Evolutionary conservation across 164 flowering plant genomes (phyloP), one percentile per base, ranked within the genome.

Genomic region (Saururus chinensis): DNA sequence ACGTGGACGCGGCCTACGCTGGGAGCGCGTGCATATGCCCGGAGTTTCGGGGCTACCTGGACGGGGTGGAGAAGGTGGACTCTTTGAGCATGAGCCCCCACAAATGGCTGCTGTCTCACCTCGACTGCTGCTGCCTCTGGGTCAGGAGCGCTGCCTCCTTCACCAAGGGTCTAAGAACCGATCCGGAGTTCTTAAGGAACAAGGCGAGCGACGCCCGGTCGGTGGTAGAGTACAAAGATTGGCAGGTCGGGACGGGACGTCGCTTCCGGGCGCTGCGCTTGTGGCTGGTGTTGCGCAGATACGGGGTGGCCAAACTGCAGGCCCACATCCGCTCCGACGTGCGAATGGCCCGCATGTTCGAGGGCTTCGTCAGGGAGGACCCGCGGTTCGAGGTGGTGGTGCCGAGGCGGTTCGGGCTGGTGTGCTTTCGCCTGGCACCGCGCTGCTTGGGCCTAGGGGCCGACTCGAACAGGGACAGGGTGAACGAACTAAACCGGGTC

Each of bases 71-170:
- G 11, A 56, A 57, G 22, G 79, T 68, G 0, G 81, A 82, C 69
- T 84, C 87, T 1, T 13, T 84, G 23, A 86, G 87, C 56, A 51
- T 82, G 17, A 78, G 75, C 53, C 81, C 84, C 0, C 88, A 82
- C 56, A 85, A 85, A 55, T 83, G 88, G 88, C 59, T 85, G 1
- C 76, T 83, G 24, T 76, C 74, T 11, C 67, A 68, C 67, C 57
- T 84, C 70, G 88, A 84, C 40, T 79, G 83, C 25, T 82, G 84
- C 53, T 84, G 92, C 63, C 35, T 84, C 41, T 86, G 87, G 88
- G 78, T 86, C 40, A 74, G 74, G 60, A 51, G 65, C 4, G 78
- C 81, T 2, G 53, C 30, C 26, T 51, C 57, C 24, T 26, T 83
- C 1, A 59, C 72, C 1, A 63, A 53, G 12, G 80, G 83, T 0